Conservation (phyloP, 2,329 filamentous ascomycete species). For the Talaromyces sp. region DNA sequence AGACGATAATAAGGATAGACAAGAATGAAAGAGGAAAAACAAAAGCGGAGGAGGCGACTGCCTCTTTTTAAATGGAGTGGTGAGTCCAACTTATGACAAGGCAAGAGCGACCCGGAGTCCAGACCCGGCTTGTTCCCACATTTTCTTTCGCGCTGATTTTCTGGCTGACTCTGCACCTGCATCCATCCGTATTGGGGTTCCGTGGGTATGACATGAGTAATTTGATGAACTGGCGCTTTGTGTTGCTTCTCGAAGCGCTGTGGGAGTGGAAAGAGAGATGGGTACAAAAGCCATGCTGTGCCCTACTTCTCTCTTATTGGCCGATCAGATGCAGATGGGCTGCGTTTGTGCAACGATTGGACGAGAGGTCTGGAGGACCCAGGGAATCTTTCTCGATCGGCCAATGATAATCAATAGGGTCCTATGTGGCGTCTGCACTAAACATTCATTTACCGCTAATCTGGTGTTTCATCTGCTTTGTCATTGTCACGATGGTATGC, state of each 20-base stretch:
- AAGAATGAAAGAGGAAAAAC: neutral
- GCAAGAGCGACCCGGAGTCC: constrained; percentile 1
- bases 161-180: neutral
- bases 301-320: neutral
- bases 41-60: neutral
- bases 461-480: neutral
- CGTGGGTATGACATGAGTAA: neutral
- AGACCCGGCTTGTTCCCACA: neutral
- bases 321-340: neutral
- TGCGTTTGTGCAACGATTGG: neutral
- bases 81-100: neutral
- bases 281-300: neutral
- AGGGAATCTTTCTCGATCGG: too few relatives aligned
- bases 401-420: neutral
- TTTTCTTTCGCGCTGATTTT: neutral
- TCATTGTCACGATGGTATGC: neutral
- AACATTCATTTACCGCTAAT: neutral
- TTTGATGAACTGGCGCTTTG: neutral
- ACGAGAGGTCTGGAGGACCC: neutral
- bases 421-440: neutral
- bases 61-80: constrained; percentile 7
- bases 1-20: neutral
- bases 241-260: neutral
- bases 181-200: neutral
- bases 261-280: neutral